phyloP scores from a whole-genome alignment of 306 rosid genomes.

The Vigna unguiculata region DNA sequence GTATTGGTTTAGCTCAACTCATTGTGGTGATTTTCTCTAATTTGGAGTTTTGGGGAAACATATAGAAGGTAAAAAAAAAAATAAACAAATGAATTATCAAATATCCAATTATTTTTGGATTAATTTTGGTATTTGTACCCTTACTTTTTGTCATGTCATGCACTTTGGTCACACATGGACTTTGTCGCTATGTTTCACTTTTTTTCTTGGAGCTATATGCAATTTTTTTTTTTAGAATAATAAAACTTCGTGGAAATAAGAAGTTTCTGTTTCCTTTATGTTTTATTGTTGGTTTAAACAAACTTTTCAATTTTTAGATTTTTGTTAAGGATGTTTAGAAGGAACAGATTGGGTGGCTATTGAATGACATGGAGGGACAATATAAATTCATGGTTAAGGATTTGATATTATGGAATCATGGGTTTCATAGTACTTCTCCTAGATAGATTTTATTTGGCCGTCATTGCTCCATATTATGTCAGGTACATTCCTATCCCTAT shows the following conservation, averaged over 20 bases:
- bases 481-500: constrained; percentile 57
- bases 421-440: constrained; percentile 96
- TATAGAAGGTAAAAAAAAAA: no score
- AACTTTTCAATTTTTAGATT: constrained; percentile 55
- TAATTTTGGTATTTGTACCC: no score
- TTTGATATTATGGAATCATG: constrained; percentile 93
- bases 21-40: no score
- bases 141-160: constrained; percentile 7
- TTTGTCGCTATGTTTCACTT: constrained; percentile 23
- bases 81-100: no score
- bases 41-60: no score
- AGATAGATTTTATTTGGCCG: constrained; percentile 96
- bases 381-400: constrained; percentile 98
- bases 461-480: constrained; percentile 94
- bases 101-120: no score
- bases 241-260: background rate
- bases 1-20: no score
- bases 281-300: background rate
- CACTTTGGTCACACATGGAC: background rate
- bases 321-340: constrained; percentile 96
- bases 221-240: background rate
- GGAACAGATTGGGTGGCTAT: constrained; percentile 97
- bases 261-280: background rate
- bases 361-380: constrained; percentile 94
- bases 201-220: constrained; percentile 41